These are phyloP conservation scores for Boletus sp. DNA, from an alignment of 768 basidiomycete species.

Conservation along the genomic window DNA sequence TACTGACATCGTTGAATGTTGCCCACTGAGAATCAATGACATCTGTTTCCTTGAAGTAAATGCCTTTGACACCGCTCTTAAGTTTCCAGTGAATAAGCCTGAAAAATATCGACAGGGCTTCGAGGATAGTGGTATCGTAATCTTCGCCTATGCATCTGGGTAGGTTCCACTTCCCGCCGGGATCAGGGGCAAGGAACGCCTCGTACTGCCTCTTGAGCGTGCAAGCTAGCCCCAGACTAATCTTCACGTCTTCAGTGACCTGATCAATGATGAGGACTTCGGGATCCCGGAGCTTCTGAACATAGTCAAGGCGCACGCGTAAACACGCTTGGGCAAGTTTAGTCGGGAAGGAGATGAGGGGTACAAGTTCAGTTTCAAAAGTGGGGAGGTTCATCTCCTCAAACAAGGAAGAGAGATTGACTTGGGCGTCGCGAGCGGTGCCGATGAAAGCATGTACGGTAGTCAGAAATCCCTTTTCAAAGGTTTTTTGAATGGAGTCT, in stretches of 20 bases:
- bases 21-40: slow-evolving; percentile 97
- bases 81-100: slow-evolving; percentile 93
- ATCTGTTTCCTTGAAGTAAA: slow-evolving; percentile 97
- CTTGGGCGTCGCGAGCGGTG: slow-evolving; percentile 82
- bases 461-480: slow-evolving; percentile 85
- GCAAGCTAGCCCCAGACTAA: slow-evolving; percentile 88
- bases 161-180: slow-evolving; percentile 82
- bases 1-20: slow-evolving; percentile 89
- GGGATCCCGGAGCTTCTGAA: slow-evolving; percentile 83
- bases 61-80: slow-evolving; percentile 86
- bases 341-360: slow-evolving; percentile 94
- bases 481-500: slow-evolving; percentile 92
- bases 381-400: slow-evolving; percentile 87
- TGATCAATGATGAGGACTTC: slow-evolving; percentile 91
- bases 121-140: slow-evolving; percentile 86
- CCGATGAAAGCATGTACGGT: slow-evolving; percentile 87
- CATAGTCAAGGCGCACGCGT: slow-evolving; percentile 85
- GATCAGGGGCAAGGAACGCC: slow-evolving; percentile 85
- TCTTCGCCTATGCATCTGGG: slow-evolving; percentile 87
- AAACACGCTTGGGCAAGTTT: slow-evolving; percentile 90
- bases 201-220: slow-evolving; percentile 95
- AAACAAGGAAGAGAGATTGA: slow-evolving; percentile 73
- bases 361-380: slow-evolving; percentile 85
- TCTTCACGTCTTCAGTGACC: slow-evolving; percentile 88
- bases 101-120: slow-evolving; percentile 88